phyloP scores from a whole-genome alignment of 768 basidiomycete genomes.

The Naganishia randhawae region DNA sequence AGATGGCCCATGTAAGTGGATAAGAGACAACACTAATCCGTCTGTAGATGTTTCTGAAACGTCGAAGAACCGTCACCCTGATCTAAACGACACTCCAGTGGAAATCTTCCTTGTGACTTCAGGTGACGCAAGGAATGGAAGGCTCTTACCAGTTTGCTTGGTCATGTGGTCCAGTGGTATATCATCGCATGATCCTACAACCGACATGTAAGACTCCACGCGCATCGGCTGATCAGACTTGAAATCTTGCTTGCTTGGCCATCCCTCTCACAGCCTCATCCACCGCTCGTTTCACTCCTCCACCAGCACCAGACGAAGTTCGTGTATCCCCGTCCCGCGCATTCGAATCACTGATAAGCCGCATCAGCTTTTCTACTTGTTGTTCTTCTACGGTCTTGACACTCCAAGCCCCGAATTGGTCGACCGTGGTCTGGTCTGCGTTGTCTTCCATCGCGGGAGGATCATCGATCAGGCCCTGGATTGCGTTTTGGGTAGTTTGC shows the following conservation, averaged over 20 bases:
- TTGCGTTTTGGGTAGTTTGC: conserved; percentile 19
- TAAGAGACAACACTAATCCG: no score
- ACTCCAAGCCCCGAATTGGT: neutral
- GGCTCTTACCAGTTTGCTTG: no score
- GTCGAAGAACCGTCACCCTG: no score
- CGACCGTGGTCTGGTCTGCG: neutral
- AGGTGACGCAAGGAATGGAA: no score
- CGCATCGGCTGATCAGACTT: neutral
- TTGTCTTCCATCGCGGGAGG: neutral
- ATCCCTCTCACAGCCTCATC: conserved; percentile 16
- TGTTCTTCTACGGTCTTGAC: conserved; percentile 22
- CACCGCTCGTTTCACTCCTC: conserved; percentile 10
- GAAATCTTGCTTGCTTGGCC: conserved; percentile 23
- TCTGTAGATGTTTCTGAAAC: no score
- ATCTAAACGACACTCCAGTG: no score
- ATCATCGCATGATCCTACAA: no score
- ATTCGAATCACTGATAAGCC: neutral
- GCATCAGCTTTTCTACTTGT: conserved; percentile 11
- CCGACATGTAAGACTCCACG: no score
- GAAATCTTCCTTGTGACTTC: no score
- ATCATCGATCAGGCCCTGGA: conserved; percentile 1
- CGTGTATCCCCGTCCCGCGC: neutral
- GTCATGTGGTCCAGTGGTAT: no score
- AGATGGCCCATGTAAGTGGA: no score
- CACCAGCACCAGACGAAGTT: neutral